Percentiles rank a stretch among this genome's conserved stretches.
phyloP scores from a whole-genome alignment of 1,284 basidiomycete genomes.

The Wolfiporia cocos region DNA sequence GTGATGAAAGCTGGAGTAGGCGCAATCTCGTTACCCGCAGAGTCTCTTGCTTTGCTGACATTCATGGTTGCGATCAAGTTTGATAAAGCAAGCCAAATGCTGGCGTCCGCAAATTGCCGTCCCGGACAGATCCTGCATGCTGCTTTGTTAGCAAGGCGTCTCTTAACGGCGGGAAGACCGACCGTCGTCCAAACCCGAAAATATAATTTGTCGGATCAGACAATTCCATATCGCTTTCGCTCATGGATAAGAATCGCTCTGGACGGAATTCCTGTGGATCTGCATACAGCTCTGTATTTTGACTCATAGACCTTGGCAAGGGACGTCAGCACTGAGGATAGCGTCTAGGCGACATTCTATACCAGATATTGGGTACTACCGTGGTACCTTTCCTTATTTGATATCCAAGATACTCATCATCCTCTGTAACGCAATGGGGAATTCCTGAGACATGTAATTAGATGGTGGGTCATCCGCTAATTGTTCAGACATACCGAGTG shows the following conservation, averaged over 20 bases:
- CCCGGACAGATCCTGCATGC: slow-evolving; percentile 1
- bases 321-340: background rate
- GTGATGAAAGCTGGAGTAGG: background rate
- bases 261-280: slow-evolving; percentile 19
- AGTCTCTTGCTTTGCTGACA: background rate
- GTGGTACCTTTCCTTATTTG: slow-evolving; percentile 12
- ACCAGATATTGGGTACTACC: slow-evolving; percentile 8
- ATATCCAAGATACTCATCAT: slow-evolving; percentile 13
- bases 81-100: background rate
- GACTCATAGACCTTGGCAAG: slow-evolving; percentile 15
- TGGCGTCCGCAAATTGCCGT: background rate
- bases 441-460: too few species aligned
- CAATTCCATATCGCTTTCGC: background rate
- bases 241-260: slow-evolving; percentile 5
- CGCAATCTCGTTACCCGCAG: background rate
- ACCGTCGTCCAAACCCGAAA: slow-evolving; percentile 19
- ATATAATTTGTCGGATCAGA: background rate
- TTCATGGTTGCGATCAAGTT: background rate
- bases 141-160: background rate
- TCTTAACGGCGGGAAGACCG: background rate
- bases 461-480: background rate
- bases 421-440: slow-evolving; percentile 7
- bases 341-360: background rate
- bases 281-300: slow-evolving; percentile 15
- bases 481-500: background rate